These are phyloP conservation scores for Strigomonas culicis DNA, from an alignment of 208 protist species.

Conservation along the genomic window DNA sequence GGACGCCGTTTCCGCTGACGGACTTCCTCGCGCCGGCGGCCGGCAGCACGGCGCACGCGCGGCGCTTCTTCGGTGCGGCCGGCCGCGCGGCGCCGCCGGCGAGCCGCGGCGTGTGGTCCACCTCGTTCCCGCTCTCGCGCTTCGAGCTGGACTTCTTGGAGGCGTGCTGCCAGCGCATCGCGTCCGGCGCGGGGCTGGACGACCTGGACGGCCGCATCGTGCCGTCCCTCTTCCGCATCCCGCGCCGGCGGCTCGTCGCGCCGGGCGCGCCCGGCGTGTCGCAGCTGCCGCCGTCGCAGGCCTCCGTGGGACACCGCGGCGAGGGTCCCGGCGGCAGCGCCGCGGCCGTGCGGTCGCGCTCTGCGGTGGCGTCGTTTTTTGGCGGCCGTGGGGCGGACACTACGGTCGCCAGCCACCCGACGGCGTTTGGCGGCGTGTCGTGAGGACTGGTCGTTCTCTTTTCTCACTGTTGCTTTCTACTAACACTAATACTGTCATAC, in stretches of 20 bases:
- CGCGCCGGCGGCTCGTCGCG: constrained; percentile 29
- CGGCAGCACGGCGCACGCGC: not conserved
- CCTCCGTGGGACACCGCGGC: too few species aligned
- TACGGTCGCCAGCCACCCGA: too few species aligned
- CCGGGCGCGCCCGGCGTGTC: not conserved
- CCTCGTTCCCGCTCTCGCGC: constrained; percentile 43
- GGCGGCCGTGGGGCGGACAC: too few species aligned
- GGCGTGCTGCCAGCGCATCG: constrained; percentile 77
- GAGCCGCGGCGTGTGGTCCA: constrained; percentile 57
- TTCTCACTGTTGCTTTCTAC: not conserved
- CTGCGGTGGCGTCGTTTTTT: not conserved
- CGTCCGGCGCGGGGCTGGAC: constrained; percentile 36
- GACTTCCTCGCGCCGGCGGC: constrained; percentile 8
- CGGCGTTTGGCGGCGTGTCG: too few species aligned
- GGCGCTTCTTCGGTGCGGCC: not conserved
- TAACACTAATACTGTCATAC: too few species aligned
- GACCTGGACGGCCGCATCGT: constrained; percentile 51
- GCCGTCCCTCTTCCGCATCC: constrained; percentile 72
- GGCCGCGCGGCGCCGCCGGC: not conserved
- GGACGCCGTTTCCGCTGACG: constrained; percentile 39
- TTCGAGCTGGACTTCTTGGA: constrained; percentile 87
- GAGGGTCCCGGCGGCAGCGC: too few species aligned
- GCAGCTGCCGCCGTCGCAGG: not conserved
- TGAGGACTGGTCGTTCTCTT: too few species aligned
- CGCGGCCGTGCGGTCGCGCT: too few species aligned